Evolutionary conservation across 2,329 filamentous ascomycete genomes (phyloP), one percentile per base, ranked within the genome.

Genomic region (Scolecobasidium constrictum): DNA sequence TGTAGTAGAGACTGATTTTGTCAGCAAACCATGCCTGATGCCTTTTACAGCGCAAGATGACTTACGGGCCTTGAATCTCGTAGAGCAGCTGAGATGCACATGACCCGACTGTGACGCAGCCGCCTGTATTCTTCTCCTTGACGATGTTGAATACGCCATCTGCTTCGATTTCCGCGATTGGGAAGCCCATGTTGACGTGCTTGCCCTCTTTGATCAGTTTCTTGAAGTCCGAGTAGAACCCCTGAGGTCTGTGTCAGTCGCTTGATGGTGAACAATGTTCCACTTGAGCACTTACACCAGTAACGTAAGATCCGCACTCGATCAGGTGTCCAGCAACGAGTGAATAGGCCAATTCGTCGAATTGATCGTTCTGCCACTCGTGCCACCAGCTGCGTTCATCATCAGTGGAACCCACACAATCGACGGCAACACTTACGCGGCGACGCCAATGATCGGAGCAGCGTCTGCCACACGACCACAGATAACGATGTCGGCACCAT

Each of bases 391-490:
- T 57, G 26, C n/a, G 9, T n/a, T 31, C 9, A 9, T 31, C 9
- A 31, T 31, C 9, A n/a, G 26, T 31, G 26, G 9, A 31, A 9
- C 26, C n/a, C 26, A n/a, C 26, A 31, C 26, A 31, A 31, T n/a
- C n/a, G n/a, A n/a, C n/a, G n/a, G n/a, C n/a, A n/a, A n/a, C n/a
- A 31, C 26, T 7, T 31, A 68, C 38, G 53, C 55, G 5, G 63
- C 63, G 4, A 62, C 59, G 13, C 36, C 43, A 4, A 47, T 35
- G 3, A 28, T 42, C 3, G 44, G 36, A 5, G 57, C 61, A n/a
- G 65, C 65, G 52, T 68, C 65, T 2, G 64, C 58, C 2, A 67
- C 65, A 17, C 65, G 56, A 11, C 64, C 64, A 45, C 62, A 65
- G 21, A 68, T 51, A 9, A 68, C 61, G 39, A 68, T 67, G 43